Percentiles rank a stretch among this genome's conserved stretches.
Evolutionary conservation across 257 asterid species (phyloP).

Genomic region (Mitragyna speciosa): DNA sequence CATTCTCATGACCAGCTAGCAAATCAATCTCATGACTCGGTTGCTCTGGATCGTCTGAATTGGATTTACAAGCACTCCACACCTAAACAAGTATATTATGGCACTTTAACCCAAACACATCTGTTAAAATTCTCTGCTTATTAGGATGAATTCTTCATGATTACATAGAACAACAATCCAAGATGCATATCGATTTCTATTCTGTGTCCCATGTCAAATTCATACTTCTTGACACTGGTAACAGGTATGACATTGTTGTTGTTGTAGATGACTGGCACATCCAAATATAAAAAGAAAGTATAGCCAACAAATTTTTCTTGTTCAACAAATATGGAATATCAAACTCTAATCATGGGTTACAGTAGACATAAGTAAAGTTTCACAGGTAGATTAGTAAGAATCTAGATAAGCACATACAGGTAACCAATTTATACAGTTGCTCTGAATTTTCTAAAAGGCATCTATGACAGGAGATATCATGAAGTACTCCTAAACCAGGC

Average conservation of each 20-base stretch:
- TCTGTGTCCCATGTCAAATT: neutral
- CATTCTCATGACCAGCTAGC: constrained; percentile 94
- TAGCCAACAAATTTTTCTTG: neutral
- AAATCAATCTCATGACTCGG: constrained; percentile 83
- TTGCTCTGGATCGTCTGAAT: constrained; percentile 65
- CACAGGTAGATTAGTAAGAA: neutral
- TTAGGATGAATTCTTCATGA: neutral
- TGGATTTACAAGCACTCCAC: constrained; percentile 82
- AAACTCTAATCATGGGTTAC: neutral
- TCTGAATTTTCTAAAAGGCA: neutral
- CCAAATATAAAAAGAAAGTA: neutral
- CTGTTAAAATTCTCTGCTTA: neutral
- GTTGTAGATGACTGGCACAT: neutral
- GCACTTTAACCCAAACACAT: neutral
- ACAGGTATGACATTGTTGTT: neutral
- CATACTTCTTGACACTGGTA: neutral
- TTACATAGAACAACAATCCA: neutral
- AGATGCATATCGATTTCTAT: neutral
- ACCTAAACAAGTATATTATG: constrained; percentile 52
- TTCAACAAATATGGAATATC: neutral
- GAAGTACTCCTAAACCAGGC: neutral
- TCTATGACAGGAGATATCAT: neutral
- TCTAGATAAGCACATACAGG: neutral
- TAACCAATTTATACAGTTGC: neutral
- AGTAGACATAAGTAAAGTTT: neutral